These are phyloP conservation scores for Lindgomyces ingoldianus DNA, from an alignment of 495 filamentous ascomycete species.

Conservation along the genomic window DNA sequence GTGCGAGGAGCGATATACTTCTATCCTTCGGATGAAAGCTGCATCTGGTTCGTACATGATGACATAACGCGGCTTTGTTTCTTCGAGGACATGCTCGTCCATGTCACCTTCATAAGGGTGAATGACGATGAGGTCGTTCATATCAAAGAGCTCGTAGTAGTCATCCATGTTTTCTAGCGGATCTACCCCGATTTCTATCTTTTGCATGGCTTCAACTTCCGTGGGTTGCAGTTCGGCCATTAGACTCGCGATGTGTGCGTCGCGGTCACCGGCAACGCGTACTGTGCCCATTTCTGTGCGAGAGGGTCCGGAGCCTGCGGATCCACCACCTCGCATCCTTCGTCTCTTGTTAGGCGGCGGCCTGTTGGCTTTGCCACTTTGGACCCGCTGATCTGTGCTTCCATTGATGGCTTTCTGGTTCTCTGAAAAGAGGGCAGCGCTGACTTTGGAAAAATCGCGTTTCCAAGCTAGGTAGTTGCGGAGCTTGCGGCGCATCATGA, in stretches of 20 bases:
- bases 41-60: constrained; percentile 98
- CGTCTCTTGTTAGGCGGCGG: constrained; percentile 86
- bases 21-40: constrained; percentile 91
- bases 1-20: constrained; percentile 94
- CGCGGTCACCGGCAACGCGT: constrained; percentile 76
- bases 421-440: constrained; percentile 68
- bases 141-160: constrained; percentile 90
- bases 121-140: constrained; percentile 82
- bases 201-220: constrained; percentile 62
- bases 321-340: constrained; percentile 79
- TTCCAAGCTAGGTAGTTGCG: constrained; percentile 94
- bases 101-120: constrained; percentile 94
- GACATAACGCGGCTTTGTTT: constrained; percentile 88
- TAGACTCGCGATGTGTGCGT: constrained; percentile 68
- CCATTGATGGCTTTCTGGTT: constrained; percentile 78
- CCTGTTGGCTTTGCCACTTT: constrained; percentile 56
- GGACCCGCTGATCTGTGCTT: constrained; percentile 52
- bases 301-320: constrained; percentile 54
- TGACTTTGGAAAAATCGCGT: constrained; percentile 81
- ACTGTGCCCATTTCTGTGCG: constrained; percentile 67
- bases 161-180: constrained; percentile 80
- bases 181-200: constrained; percentile 76
- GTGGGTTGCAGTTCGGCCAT: constrained; percentile 68
- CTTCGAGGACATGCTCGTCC: constrained; percentile 93
- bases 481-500: constrained; percentile 86